These are phyloP conservation scores for Cordyceps farinosa DNA, from an alignment of 2,329 filamentous ascomycete species.

Conservation along the genomic window DNA sequence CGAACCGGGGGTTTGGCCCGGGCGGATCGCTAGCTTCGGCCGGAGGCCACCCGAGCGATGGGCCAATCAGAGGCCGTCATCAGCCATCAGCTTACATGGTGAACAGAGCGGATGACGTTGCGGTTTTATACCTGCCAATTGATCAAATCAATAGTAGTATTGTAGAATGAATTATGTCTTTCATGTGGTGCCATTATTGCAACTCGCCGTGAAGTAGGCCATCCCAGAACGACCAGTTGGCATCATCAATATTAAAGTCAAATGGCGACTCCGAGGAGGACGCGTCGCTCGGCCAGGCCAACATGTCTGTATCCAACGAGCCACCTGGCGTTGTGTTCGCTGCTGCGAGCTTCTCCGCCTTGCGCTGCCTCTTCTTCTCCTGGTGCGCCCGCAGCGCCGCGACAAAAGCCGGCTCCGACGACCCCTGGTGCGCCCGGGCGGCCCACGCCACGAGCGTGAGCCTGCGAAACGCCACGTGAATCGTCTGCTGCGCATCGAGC, in stretches of 20 bases:
- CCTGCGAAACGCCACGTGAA: conserved; percentile 29
- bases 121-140: no score
- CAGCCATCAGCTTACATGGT: background rate
- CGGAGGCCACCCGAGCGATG: conserved; percentile 4
- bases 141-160: no score
- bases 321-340: background rate
- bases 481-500: conserved; percentile 25
- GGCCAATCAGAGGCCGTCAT: conserved; percentile 10
- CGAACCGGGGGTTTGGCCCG: background rate
- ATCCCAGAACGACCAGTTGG: conserved; percentile 29
- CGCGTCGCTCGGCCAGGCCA: background rate
- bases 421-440: conserved; percentile 19
- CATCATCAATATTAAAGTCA: conserved; percentile 22
- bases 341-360: conserved; percentile 6
- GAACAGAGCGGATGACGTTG: background rate
- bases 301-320: conserved; percentile 2
- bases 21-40: background rate
- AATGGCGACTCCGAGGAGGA: conserved; percentile 2
- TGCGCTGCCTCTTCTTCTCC: background rate
- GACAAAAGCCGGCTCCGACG: conserved; percentile 24
- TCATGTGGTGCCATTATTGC: background rate
- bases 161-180: no score
- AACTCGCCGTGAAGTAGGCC: conserved; percentile 18
- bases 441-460: conserved; percentile 34
- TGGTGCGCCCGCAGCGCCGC: conserved; percentile 18